Evolutionary conservation across 192 early-diverging fungal genomes (phyloP).

Genomic region (Podila verticillata): DNA sequence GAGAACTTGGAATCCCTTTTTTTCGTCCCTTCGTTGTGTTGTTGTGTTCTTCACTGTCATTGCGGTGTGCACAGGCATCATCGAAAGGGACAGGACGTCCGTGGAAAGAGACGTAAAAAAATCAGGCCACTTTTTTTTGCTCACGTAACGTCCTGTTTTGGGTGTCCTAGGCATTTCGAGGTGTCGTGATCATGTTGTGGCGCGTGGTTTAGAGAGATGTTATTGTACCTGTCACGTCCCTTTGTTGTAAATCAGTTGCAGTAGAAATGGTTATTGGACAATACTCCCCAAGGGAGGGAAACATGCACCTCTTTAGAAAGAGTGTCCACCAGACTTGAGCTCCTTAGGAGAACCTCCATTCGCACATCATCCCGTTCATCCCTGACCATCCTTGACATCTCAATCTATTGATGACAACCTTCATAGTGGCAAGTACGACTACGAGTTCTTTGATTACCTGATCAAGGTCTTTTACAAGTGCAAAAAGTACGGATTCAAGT

Average conservation of each 20-base stretch:
- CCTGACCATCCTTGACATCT: too few species aligned
- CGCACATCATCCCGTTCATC: too few species aligned
- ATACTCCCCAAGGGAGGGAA: too few species aligned
- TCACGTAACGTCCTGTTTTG: not conserved
- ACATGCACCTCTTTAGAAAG: too few species aligned
- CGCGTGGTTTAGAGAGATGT: not conserved
- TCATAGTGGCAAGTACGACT: conserved; percentile 62
- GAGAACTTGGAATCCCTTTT: too few species aligned
- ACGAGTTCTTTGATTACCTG: conserved; percentile 64
- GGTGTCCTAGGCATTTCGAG: not conserved
- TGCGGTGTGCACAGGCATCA: not conserved
- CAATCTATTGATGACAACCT: not conserved
- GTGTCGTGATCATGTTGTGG: conserved; percentile 1
- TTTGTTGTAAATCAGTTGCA: not conserved
- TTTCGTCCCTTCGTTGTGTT: too few species aligned
- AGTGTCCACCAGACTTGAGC: too few species aligned
- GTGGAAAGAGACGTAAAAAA: conserved; percentile 7
- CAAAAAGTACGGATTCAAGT: conserved; percentile 55
- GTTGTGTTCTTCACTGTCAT: too few species aligned
- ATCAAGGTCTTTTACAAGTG: conserved; percentile 59
- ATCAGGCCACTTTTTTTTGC: conserved; percentile 55
- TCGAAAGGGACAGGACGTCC: not conserved
- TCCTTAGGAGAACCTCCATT: too few species aligned
- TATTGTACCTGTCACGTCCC: too few species aligned
- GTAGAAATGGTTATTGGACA: not conserved